Evolutionary conservation across 305 asterid species (phyloP), one percentile per base, ranked within the genome.

Genomic region (Salvia sclarea): DNA sequence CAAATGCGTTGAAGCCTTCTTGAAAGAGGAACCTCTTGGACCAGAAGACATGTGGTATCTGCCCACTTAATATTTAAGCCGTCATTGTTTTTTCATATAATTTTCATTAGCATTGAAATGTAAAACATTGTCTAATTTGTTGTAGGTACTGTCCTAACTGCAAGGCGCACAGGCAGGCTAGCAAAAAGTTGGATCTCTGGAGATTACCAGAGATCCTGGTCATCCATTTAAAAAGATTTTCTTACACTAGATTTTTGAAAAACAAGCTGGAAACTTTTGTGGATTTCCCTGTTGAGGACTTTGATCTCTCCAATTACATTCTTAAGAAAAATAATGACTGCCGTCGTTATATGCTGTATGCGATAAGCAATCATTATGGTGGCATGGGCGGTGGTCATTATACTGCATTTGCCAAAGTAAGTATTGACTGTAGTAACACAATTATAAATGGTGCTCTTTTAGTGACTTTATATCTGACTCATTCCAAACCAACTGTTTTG

Each of bases 11-110:
- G 92, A 86, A 52, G 85, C 89, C 61, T 91, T 91, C 80, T 60
- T 87, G 78, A 85, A 84, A 77, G 96, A 91, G 85, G 95, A 91
- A 78, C 91, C 96, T 71, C 89, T 91, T 61, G 97, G 96, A 73
- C 95, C 95, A 5, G 96, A 91, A 31, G 88, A 88, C 73, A 85
- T 81, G 96, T 85, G 97, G 97, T 91, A 76, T 22, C 56, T 69
- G 47, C 58, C 76, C 68, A 17, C 55, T 50, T 63, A 24, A 35
- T 64, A 12, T 61, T 50, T 69, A 47, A 20, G 58, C 72, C 35
- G 74, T 2, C 64, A 35, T 61, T 60, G 22, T 64, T 18, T 33
- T 37, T 6, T 17, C n/a, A 44, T 22, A 8, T 54, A 50, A 21
- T 53, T 2, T 30, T 24, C 40, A 38, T n/a, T 66, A 31, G 41